phyloP scores from a whole-genome alignment of 2,329 filamentous ascomycete genomes.

The Colletotrichum agaves region DNA sequence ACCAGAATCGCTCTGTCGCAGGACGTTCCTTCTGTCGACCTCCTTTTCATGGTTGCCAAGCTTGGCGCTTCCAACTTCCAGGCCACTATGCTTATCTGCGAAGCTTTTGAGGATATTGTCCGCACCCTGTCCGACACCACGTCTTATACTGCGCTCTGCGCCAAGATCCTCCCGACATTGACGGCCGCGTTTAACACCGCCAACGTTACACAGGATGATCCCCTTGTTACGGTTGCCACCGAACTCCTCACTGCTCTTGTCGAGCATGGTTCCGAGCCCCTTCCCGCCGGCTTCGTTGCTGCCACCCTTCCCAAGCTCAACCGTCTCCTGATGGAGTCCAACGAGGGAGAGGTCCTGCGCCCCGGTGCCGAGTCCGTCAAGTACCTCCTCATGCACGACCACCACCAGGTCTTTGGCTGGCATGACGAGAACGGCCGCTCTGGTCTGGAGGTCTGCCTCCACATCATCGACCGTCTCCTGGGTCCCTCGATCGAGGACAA shows the following conservation, averaged over 20 bases:
- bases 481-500: constrained; percentile 89
- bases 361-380: constrained; percentile 88
- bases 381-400: constrained; percentile 89
- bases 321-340: constrained; percentile 81
- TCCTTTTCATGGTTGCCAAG: constrained; percentile 89
- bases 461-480: constrained; percentile 92
- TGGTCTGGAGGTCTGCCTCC: constrained; percentile 87
- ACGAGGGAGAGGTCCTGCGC: constrained; percentile 89
- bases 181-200: constrained; percentile 91
- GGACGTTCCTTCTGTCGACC: constrained; percentile 79
- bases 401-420: constrained; percentile 90
- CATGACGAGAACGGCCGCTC: constrained; percentile 82
- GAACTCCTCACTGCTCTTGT: constrained; percentile 85
- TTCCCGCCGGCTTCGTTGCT: constrained; percentile 87
- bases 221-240: constrained; percentile 80
- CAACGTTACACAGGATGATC: constrained; percentile 84
- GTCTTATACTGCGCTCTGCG: constrained; percentile 81
- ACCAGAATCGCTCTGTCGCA: constrained; percentile 77
- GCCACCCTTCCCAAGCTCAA: constrained; percentile 89
- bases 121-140: constrained; percentile 72
- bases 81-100: constrained; percentile 85
- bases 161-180: constrained; percentile 87
- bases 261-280: constrained; percentile 83
- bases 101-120: constrained; percentile 92
- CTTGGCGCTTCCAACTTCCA: constrained; percentile 92